Conservation (phyloP, 305 asterid genomes). For the Striga hermonthica region DNA sequence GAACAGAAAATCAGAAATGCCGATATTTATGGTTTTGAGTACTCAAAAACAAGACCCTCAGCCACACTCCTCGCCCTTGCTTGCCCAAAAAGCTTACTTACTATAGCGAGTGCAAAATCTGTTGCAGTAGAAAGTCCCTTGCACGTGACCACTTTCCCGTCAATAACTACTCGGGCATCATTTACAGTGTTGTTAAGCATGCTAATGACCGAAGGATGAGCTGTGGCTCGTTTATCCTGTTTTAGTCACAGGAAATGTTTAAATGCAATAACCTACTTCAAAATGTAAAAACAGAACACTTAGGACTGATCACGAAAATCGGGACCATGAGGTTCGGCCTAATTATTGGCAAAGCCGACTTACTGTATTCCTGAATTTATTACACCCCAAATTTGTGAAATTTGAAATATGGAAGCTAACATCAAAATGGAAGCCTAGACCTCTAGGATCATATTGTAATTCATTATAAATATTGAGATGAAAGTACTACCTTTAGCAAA, state of each 20-base stretch:
- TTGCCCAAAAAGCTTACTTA: slow-evolving; percentile 73
- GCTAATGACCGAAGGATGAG: slow-evolving; percentile 50
- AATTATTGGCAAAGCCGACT: not conserved
- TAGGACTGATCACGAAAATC: not conserved
- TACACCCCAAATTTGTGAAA: no score
- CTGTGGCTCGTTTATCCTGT: slow-evolving; percentile 68
- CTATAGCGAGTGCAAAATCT: slow-evolving; percentile 68
- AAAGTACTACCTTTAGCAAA: slow-evolving; percentile 69
- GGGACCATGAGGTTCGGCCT: not conserved
- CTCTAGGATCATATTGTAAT: no score
- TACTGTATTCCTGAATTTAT: no score
- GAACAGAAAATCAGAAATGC: no score
- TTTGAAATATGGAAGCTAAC: no score
- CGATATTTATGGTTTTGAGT: slow-evolving; percentile 36
- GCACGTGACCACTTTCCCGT: slow-evolving; percentile 72
- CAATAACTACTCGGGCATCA: slow-evolving; percentile 62
- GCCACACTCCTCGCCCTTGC: slow-evolving; percentile 94
- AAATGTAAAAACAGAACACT: not conserved
- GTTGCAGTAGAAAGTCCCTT: slow-evolving; percentile 61
- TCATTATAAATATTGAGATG: no score
- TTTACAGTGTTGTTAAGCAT: slow-evolving; percentile 36
- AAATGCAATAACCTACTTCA: slow-evolving; percentile 12
- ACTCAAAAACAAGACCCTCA: slow-evolving; percentile 77
- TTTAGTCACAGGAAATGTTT: slow-evolving; percentile 24
- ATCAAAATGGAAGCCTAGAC: no score